Conservation (phyloP, 768 basidiomycete genomes). For the Suillus plorans region DNA sequence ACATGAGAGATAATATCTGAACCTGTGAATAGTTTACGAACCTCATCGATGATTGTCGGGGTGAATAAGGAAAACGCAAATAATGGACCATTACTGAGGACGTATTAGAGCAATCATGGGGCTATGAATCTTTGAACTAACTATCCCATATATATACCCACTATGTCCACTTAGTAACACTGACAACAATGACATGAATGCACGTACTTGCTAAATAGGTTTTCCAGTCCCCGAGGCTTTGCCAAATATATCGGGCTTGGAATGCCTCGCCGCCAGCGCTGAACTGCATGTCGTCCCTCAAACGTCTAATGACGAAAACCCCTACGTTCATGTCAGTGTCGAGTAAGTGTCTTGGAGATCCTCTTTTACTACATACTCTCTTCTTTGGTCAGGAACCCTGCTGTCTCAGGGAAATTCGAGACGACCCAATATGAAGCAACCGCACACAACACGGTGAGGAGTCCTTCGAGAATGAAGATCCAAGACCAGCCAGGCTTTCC, state of each 20-base stretch:
- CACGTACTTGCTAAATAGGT: conserved; percentile 67
- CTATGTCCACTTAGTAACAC: conserved; percentile 30
- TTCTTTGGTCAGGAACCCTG: conserved; percentile 62
- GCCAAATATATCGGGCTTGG: conserved; percentile 53
- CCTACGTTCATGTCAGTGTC: conserved; percentile 34
- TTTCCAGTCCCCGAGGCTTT: conserved; percentile 69
- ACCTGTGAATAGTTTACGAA: conserved; percentile 22
- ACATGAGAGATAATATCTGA: not conserved
- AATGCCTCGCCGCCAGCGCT: conserved; percentile 63
- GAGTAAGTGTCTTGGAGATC: not conserved
- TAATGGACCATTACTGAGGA: conserved; percentile 45
- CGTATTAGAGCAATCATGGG: conserved; percentile 1
- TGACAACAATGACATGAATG: conserved; percentile 3
- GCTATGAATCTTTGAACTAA: conserved; percentile 34
- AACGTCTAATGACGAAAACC: conserved; percentile 60
- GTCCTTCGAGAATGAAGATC: conserved; percentile 76
- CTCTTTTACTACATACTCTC: conserved; percentile 46
- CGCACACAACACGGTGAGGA: conserved; percentile 61
- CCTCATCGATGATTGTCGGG: conserved; percentile 49
- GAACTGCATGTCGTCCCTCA: conserved; percentile 63
- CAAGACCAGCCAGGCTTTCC: conserved; percentile 66
- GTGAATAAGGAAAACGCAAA: conserved; percentile 56
- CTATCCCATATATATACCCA: conserved; percentile 74
- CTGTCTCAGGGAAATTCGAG: conserved; percentile 76
- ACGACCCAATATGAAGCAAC: conserved; percentile 69